Evolutionary conservation across 2,329 filamentous ascomycete species (phyloP).

Genomic region (Fusarium keratoplasticum): DNA sequence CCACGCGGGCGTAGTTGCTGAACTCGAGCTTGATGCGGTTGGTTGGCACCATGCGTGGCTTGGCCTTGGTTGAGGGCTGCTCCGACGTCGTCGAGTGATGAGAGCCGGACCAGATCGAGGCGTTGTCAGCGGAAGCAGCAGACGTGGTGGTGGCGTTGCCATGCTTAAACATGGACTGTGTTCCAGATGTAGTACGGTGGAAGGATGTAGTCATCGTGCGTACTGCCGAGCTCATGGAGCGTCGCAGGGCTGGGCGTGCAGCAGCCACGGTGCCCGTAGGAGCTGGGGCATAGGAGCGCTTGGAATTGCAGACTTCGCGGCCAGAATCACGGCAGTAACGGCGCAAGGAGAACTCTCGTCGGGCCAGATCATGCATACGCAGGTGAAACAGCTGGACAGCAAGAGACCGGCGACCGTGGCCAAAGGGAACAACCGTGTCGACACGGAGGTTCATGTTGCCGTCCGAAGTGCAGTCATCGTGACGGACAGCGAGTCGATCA

Average conservation of each 20-base stretch:
- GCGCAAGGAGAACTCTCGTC: conserved; percentile 88
- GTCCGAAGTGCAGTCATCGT: conserved; percentile 90
- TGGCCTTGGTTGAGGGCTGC: conserved; percentile 46
- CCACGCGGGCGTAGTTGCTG: conserved; percentile 95
- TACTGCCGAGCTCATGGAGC: conserved; percentile 58
- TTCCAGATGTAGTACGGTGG: conserved; percentile 43
- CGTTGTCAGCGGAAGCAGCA: conserved; percentile 31
- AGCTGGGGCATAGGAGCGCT: conserved; percentile 68
- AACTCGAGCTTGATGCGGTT: conserved; percentile 93
- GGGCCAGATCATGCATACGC: conserved; percentile 90
- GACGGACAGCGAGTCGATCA: conserved; percentile 82
- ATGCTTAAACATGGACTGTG: conserved; percentile 39
- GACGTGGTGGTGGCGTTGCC: conserved; percentile 25
- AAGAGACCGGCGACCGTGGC: conserved; percentile 71
- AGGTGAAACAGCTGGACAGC: conserved; percentile 88
- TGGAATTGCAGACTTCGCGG: conserved; percentile 89
- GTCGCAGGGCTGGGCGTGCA: conserved; percentile 60
- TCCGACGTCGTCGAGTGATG: conserved; percentile 32
- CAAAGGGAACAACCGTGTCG: conserved; percentile 76
- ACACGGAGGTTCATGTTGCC: conserved; percentile 97
- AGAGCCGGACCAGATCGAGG: conserved; percentile 42
- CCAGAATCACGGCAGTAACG: conserved; percentile 94
- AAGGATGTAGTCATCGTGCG: conserved; percentile 56
- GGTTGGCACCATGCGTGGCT: conserved; percentile 64
- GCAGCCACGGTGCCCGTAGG: conserved; percentile 38